Evolutionary conservation across 768 basidiomycete species (phyloP).

Genomic region (Collybiopsis confluens): DNA sequence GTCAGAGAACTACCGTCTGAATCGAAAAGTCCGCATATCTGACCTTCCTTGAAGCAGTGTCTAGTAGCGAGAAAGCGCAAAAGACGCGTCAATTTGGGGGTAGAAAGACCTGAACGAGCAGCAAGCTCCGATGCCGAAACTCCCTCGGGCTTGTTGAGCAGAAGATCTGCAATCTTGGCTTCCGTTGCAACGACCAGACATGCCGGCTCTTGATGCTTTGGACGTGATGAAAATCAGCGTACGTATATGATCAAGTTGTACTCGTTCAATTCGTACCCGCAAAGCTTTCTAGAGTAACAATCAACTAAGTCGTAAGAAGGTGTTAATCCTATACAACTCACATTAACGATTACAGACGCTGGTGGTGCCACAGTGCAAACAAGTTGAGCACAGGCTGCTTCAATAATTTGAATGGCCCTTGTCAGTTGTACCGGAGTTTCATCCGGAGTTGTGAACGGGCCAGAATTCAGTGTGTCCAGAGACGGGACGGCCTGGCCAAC

Average conservation of each 20-base stretch:
- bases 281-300: slow-evolving; percentile 14
- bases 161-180: slow-evolving; percentile 33
- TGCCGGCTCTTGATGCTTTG: no score
- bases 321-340: slow-evolving; percentile 10
- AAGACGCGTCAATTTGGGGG: slow-evolving; percentile 32
- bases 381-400: no score
- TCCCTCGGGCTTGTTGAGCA: slow-evolving; percentile 32
- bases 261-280: not conserved
- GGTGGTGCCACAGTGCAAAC: slow-evolving; percentile 26
- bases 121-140: slow-evolving; percentile 29
- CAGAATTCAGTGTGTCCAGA: slow-evolving; percentile 27
- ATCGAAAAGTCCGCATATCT: not conserved
- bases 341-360: slow-evolving; percentile 25
- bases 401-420: slow-evolving; percentile 26
- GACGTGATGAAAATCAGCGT: slow-evolving; percentile 19
- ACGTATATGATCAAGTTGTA: not conserved
- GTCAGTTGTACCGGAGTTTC: slow-evolving; percentile 18
- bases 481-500: slow-evolving; percentile 23
- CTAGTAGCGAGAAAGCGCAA: slow-evolving; percentile 35
- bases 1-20: not conserved
- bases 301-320: not conserved
- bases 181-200: no score
- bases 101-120: slow-evolving; percentile 24
- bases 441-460: slow-evolving; percentile 29
- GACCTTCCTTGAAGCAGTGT: slow-evolving; percentile 38